Conservation (phyloP, 2,329 filamentous ascomycete species). For the Ophiobolus disseminans region DNA sequence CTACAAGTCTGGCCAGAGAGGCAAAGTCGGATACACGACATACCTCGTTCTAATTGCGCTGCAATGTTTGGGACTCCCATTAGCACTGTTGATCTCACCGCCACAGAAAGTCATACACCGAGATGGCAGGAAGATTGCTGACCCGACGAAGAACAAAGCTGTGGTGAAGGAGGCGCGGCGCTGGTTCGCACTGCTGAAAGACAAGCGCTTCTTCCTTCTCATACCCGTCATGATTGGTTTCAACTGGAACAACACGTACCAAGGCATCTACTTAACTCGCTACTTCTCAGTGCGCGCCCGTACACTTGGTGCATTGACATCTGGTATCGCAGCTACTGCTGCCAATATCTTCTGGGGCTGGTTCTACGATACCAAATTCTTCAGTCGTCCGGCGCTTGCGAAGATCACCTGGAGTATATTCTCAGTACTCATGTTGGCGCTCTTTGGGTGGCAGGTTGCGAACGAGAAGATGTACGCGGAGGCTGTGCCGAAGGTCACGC, state of each 20-base stretch:
- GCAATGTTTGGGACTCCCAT: slow-evolving; percentile 56
- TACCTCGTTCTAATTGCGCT: slow-evolving; percentile 52
- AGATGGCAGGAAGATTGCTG: slow-evolving; percentile 46
- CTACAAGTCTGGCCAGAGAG: slow-evolving; percentile 50
- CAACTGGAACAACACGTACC: slow-evolving; percentile 60
- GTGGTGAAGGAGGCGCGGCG: slow-evolving; percentile 49
- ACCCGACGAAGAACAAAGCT: slow-evolving; percentile 49
- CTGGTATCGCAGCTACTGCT: slow-evolving; percentile 54
- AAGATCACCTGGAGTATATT: slow-evolving; percentile 54
- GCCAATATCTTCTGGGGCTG: slow-evolving; percentile 60
- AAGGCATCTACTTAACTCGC: slow-evolving; percentile 60
- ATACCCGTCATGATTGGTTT: slow-evolving; percentile 60
- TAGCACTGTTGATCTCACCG: slow-evolving; percentile 55
- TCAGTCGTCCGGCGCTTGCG: slow-evolving; percentile 52
- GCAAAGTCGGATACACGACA: slow-evolving; percentile 56
- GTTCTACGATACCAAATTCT: slow-evolving; percentile 56
- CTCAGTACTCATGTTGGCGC: slow-evolving; percentile 51
- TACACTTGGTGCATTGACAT: slow-evolving; percentile 55
- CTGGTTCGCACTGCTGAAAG: slow-evolving; percentile 50
- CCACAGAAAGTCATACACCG: slow-evolving; percentile 55
- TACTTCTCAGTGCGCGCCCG: slow-evolving; percentile 61
- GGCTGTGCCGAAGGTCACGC: slow-evolving; percentile 46
- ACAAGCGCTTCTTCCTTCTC: slow-evolving; percentile 57
- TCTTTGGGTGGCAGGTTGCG: slow-evolving; percentile 58
- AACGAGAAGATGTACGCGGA: slow-evolving; percentile 57